A percentile compares a stretch with the other conserved stretches of the same genome.
Conservation (phyloP, 2,329 filamentous ascomycete species). For the Cordyceps fumosorosea region DNA sequence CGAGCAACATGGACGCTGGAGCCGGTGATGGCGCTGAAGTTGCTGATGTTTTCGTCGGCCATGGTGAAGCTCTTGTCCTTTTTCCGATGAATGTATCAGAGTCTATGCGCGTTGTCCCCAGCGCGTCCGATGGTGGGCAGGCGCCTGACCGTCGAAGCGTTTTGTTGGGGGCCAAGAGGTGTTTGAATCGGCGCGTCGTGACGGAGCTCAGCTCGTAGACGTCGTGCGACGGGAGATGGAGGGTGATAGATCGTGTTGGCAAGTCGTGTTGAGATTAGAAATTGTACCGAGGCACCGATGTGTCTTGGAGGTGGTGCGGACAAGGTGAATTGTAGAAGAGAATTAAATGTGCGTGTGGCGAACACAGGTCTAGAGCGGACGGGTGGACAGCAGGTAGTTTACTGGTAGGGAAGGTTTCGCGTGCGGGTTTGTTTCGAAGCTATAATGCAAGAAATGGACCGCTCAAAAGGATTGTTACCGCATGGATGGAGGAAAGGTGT, state of each 20-base stretch:
- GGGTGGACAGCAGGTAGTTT: not conserved
- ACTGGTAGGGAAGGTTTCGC: not conserved
- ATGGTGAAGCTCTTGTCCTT: not conserved
- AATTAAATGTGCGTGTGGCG: not conserved
- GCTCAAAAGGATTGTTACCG: not conserved
- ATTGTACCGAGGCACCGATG: not conserved
- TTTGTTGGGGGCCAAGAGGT: not conserved
- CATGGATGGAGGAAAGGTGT: not conserved
- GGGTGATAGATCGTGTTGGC: not conserved
- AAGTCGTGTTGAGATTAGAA: not conserved
- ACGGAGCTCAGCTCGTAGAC: not conserved
- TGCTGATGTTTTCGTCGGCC: slow-evolving; percentile 60
- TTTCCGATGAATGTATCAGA: not conserved
- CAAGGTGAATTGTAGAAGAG: not conserved
- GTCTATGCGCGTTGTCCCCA: not conserved
- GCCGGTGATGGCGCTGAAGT: slow-evolving; percentile 78
- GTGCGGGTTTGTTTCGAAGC: not conserved
- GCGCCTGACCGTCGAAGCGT: not conserved
- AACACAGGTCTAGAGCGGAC: not conserved
- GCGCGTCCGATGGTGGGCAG: not conserved
- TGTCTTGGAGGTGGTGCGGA: not conserved
- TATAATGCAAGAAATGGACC: not conserved
- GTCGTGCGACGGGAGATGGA: not conserved
- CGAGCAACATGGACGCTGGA: slow-evolving; percentile 66
- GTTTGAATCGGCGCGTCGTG: not conserved